Evolutionary conservation across 2,329 filamentous ascomycete species (phyloP).

Genomic region (Claviceps sp.): DNA sequence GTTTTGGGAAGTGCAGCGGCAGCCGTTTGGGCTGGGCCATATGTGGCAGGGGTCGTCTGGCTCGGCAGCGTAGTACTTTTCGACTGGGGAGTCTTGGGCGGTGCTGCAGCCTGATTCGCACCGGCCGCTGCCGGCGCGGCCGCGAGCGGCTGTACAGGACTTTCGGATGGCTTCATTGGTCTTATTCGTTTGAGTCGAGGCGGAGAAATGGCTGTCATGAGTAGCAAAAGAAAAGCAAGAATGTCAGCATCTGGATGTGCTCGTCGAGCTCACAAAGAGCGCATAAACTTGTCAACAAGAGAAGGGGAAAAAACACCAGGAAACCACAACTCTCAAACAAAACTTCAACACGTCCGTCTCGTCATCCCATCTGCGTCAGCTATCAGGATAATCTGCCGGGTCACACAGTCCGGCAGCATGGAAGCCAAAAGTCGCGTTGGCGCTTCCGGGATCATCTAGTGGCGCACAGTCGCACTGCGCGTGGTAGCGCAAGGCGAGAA

Average conservation of each 20-base stretch:
- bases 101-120: slow-evolving; percentile 24
- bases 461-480: slow-evolving; percentile 7
- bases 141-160: slow-evolving; percentile 39
- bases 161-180: slow-evolving; percentile 50
- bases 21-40: slow-evolving; percentile 25
- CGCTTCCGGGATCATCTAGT: background rate
- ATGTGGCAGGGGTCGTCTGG: slow-evolving; percentile 25
- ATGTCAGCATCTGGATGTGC: background rate
- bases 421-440: background rate
- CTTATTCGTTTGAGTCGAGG: slow-evolving; percentile 42
- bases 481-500: slow-evolving; percentile 3
- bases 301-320: background rate
- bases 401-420: slow-evolving; percentile 2
- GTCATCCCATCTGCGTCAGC: background rate
- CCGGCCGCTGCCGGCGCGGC: slow-evolving; percentile 13
- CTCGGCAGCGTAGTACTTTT: slow-evolving; percentile 31
- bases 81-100: slow-evolving; percentile 43
- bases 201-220: slow-evolving; percentile 31
- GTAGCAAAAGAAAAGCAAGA: background rate
- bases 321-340: background rate
- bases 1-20: slow-evolving; percentile 56
- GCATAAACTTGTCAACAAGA: background rate
- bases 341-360: background rate
- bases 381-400: background rate
- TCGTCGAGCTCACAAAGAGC: background rate